phyloP scores from a whole-genome alignment of 1,284 basidiomycete genomes.

The Rhodotorula sp. region DNA sequence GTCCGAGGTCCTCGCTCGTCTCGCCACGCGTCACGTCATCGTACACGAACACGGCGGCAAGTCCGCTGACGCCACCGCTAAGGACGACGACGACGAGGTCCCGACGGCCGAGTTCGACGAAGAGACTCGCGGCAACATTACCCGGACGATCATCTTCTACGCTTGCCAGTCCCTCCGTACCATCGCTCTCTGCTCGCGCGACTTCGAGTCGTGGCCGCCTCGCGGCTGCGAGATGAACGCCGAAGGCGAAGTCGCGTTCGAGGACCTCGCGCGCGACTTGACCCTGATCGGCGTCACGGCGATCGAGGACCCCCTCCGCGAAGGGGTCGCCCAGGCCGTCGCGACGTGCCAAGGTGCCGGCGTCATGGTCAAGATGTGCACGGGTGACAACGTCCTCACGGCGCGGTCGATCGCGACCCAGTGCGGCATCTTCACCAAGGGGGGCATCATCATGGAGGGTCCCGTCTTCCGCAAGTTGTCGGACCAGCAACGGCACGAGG shows the following conservation, averaged over 20 bases:
- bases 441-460: slow-evolving; percentile 96
- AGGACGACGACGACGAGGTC: slow-evolving; percentile 49
- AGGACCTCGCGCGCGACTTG: slow-evolving; percentile 68
- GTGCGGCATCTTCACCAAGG: slow-evolving; percentile 88
- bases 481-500: slow-evolving; percentile 54
- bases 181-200: slow-evolving; percentile 87
- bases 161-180: slow-evolving; percentile 93
- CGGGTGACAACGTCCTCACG: slow-evolving; percentile 90
- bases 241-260: slow-evolving; percentile 63
- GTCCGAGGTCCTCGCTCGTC: slow-evolving; percentile 82
- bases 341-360: slow-evolving; percentile 81
- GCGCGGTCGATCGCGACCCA: slow-evolving; percentile 82
- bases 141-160: slow-evolving; percentile 90
- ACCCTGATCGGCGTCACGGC: slow-evolving; percentile 85
- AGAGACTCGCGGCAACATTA: slow-evolving; percentile 72
- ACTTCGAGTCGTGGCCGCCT: slow-evolving; percentile 86
- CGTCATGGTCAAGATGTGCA: slow-evolving; percentile 98
- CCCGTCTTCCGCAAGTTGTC: slow-evolving; percentile 63
- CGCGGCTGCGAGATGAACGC: slow-evolving; percentile 53
- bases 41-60: slow-evolving; percentile 52
- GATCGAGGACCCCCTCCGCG: slow-evolving; percentile 93
- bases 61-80: neutral
- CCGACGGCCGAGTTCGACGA: slow-evolving; percentile 64
- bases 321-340: slow-evolving; percentile 85
- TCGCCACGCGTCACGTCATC: slow-evolving; percentile 70